Percentiles rank a stretch among this genome's conserved stretches.
Evolutionary conservation across 495 filamentous ascomycete genomes (phyloP).

Genomic region (Cercophora sp.): DNA sequence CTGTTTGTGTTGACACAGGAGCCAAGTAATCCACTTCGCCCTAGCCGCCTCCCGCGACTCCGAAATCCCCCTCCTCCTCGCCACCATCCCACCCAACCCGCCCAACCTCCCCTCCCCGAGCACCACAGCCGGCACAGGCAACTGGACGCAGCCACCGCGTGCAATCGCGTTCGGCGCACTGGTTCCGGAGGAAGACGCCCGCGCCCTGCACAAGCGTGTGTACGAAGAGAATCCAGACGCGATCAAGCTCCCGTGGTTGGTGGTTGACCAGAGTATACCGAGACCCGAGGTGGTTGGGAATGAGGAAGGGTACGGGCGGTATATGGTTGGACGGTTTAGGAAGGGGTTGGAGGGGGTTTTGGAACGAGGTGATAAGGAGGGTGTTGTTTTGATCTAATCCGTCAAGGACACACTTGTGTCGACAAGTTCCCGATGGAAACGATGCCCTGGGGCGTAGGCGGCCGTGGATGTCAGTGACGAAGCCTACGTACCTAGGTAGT

Average conservation of each 20-base stretch:
- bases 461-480: conserved; percentile 39
- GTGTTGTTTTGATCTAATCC: neutral
- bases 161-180: conserved; percentile 1
- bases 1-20: too few species aligned
- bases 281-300: neutral
- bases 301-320: neutral
- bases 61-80: too few species aligned
- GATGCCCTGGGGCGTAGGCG: conserved; percentile 43
- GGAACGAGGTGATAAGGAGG: neutral
- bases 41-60: too few species aligned
- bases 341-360: neutral
- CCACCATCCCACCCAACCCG: too few species aligned
- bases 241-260: conserved; percentile 1
- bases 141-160: conserved; percentile 1
- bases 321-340: neutral
- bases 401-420: too few species aligned
- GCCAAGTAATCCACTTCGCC: too few species aligned
- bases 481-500: too few species aligned
- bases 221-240: neutral
- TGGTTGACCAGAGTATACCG: neutral
- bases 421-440: too few species aligned
- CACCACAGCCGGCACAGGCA: neutral
- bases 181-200: neutral
- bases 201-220: neutral
- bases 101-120: too few species aligned